These are phyloP conservation scores for Cupressus sempervirens DNA, from an alignment of 75 land plant genomes.

Conservation along the genomic window DNA sequence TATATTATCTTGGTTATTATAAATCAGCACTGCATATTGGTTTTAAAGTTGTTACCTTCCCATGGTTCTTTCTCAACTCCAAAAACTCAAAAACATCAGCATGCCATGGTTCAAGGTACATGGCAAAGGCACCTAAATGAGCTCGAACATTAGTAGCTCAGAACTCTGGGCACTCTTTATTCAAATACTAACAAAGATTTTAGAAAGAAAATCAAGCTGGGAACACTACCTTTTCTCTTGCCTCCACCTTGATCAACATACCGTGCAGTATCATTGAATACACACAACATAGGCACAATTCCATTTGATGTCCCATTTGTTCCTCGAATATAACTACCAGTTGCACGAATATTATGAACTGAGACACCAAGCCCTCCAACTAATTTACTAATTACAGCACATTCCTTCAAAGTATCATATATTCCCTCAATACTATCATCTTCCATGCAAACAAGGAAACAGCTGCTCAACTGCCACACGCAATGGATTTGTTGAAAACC, in stretches of 20 bases:
- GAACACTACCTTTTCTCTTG: conserved; percentile 81
- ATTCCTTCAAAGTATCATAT: conserved; percentile 96
- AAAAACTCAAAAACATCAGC: conserved; percentile 92
- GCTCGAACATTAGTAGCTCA: background rate
- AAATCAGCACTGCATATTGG: background rate
- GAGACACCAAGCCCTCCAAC: conserved; percentile 98
- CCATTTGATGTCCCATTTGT: conserved; percentile 99
- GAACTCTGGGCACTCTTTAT: background rate
- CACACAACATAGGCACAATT: conserved; percentile 93
- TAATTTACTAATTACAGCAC: conserved; percentile 97
- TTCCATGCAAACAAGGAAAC: conserved; percentile 96
- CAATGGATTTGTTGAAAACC: no score
- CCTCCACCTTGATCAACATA: conserved; percentile 99
- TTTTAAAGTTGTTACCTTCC: conserved; percentile 50
- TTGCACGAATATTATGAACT: conserved; percentile 90
- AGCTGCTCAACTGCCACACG: conserved; percentile 80
- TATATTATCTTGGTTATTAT: background rate
- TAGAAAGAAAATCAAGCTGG: background rate
- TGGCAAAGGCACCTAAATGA: conserved; percentile 85
- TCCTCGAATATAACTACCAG: conserved; percentile 95
- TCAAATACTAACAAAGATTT: background rate
- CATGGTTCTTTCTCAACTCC: conserved; percentile 92
- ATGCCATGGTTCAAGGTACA: conserved; percentile 99
- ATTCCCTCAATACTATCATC: conserved; percentile 99
- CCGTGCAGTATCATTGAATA: conserved; percentile 98